Evolutionary conservation across 371 early-diverging fungal species (phyloP).

Genomic region (Cladochytrium tenue): DNA sequence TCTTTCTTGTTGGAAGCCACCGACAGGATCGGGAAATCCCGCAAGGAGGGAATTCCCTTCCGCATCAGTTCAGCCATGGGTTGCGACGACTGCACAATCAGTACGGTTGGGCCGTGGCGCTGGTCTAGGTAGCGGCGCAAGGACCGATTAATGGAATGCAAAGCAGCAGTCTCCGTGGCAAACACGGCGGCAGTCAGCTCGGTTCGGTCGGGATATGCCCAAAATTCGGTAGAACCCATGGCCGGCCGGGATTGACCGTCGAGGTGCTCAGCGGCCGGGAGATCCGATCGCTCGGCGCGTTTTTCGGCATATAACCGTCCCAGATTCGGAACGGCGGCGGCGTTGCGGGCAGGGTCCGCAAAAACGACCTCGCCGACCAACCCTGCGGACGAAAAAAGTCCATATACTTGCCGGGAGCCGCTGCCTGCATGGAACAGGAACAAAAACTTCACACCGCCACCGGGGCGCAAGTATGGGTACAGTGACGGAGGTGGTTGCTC

Average conservation of each 20-base stretch:
- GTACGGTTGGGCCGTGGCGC: conserved; percentile 67
- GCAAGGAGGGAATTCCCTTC: conserved; percentile 56
- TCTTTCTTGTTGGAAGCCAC: conserved; percentile 66
- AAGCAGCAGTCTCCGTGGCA: conserved; percentile 58
- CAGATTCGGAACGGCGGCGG: conserved; percentile 75
- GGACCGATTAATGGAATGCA: conserved; percentile 39
- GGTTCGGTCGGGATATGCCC: conserved; percentile 45
- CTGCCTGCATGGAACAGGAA: conserved; percentile 69
- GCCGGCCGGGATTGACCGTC: no score
- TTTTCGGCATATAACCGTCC: conserved; percentile 53
- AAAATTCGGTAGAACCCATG: conserved; percentile 45
- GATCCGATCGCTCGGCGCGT: conserved; percentile 24
- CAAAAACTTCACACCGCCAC: conserved; percentile 55
- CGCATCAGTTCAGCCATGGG: conserved; percentile 44
- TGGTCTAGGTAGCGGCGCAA: conserved; percentile 62
- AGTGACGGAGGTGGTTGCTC: conserved; percentile 22
- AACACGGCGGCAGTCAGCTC: conserved; percentile 55
- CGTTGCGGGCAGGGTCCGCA: conserved; percentile 65
- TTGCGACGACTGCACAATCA: conserved; percentile 57
- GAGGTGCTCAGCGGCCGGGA: conserved; percentile 15
- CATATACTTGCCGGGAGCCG: conserved; percentile 75
- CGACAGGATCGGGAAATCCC: conserved; percentile 67
- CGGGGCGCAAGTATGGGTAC: conserved; percentile 22
- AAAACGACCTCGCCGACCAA: conserved; percentile 64
- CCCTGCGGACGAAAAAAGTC: conserved; percentile 64